Conservation (phyloP, 2,329 filamentous ascomycete genomes). For the Delphinella strobiligena region DNA sequence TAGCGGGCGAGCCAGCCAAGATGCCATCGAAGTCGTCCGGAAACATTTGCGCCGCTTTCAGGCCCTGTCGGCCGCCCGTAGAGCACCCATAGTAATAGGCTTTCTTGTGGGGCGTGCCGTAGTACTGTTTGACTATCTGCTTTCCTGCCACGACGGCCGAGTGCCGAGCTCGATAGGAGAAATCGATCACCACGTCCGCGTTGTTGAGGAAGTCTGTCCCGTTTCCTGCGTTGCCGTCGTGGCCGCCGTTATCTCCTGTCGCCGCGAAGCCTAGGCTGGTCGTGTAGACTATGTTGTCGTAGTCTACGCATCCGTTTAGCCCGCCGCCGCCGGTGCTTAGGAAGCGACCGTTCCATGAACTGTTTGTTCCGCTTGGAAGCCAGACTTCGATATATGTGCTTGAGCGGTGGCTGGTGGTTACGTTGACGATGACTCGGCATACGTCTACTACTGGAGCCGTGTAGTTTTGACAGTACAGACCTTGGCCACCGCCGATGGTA, state of each 20-base stretch:
- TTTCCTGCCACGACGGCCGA: conserved; percentile 20
- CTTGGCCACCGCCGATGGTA: conserved; percentile 4
- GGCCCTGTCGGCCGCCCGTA: conserved; percentile 46
- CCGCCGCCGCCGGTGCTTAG: conserved; percentile 24
- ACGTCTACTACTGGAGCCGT: conserved; percentile 9
- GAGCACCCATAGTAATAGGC: conserved; percentile 48
- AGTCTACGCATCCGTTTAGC: conserved; percentile 21
- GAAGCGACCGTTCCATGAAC: conserved; percentile 10
- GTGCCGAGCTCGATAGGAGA: conserved; percentile 21
- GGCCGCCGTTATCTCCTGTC: conserved; percentile 22
- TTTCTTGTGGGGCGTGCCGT: conserved; percentile 12
- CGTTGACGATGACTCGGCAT: conserved; percentile 5
- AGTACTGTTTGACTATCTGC: conserved; percentile 23
- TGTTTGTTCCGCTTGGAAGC: conserved; percentile 22
- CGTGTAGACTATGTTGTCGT: conserved; percentile 20
- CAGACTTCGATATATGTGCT: conserved; percentile 27
- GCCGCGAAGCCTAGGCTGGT: conserved; percentile 20
- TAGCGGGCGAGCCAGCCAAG: conserved; percentile 28
- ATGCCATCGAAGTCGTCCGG: conserved; percentile 44
- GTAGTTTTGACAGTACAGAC: conserved; percentile 2
- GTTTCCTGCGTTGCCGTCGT: conserved; percentile 13
- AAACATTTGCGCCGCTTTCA: conserved; percentile 41
- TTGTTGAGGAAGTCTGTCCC: conserved; percentile 15
- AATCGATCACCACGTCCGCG: conserved; percentile 20
- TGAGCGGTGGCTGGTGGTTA: conserved; percentile 1